Percentiles rank a stretch among this genome's conserved stretches.
These are phyloP conservation scores for Blastocystis sp. DNA, from an alignment of 352 stramenopile genomes.

Conservation along the genomic window DNA sequence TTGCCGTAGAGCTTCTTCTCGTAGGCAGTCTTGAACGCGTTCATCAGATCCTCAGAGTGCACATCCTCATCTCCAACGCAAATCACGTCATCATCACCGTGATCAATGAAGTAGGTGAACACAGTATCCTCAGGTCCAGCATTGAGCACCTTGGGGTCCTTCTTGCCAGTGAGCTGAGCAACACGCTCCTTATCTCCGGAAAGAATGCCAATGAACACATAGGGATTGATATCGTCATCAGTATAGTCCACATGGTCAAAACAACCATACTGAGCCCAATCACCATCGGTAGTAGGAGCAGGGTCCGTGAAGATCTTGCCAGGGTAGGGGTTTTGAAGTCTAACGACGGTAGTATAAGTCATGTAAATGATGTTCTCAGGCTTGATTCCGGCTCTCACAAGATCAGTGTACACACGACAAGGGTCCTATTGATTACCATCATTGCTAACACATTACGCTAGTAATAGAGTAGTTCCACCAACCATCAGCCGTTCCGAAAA, in stretches of 20 bases:
- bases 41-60: neutral
- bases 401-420: neutral
- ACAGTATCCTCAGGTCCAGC: too few species aligned
- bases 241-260: conserved; percentile 22
- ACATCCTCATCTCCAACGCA: neutral
- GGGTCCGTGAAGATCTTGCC: too few species aligned
- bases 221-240: conserved; percentile 14
- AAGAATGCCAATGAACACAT: conserved; percentile 5
- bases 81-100: too few species aligned
- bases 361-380: too few species aligned
- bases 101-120: too few species aligned
- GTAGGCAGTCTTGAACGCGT: neutral
- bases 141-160: neutral
- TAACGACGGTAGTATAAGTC: neutral
- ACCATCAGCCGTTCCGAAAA: conserved; percentile 10
- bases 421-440: neutral
- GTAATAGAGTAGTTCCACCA: conserved; percentile 43
- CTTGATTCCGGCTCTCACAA: too few species aligned
- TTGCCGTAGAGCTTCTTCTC: too few species aligned
- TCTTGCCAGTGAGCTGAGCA: neutral
- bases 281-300: too few species aligned
- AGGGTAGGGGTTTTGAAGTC: neutral
- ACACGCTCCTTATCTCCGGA: conserved; percentile 2
- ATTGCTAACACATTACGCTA: neutral
- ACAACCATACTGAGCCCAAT: neutral